Conservation (phyloP, 1,284 basidiomycete genomes). For the Leccinum subrobustum region DNA sequence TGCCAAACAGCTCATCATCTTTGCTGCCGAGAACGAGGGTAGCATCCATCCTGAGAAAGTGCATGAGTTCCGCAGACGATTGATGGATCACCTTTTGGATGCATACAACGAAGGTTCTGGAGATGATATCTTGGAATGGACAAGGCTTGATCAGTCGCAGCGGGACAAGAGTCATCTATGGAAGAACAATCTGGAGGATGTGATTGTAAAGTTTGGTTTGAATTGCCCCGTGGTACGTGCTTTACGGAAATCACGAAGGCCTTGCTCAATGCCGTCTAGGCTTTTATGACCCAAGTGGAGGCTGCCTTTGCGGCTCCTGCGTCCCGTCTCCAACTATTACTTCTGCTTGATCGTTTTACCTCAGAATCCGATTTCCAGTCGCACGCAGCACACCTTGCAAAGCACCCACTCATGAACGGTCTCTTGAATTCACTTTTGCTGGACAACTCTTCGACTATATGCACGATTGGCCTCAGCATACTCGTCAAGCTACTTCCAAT, state of each 20-base stretch:
- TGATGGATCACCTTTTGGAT: constrained; percentile 72
- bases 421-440: constrained; percentile 63
- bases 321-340: constrained; percentile 65
- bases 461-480: constrained; percentile 58
- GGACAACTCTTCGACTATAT: constrained; percentile 70
- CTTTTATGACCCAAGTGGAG: constrained; percentile 63
- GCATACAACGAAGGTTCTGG: constrained; percentile 71
- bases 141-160: constrained; percentile 58
- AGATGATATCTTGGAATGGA: constrained; percentile 72
- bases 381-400: constrained; percentile 51
- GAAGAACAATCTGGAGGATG: constrained; percentile 75
- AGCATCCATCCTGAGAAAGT: constrained; percentile 49
- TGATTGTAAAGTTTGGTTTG: constrained; percentile 62
- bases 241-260: constrained; percentile 13
- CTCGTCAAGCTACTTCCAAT: constrained; percentile 72
- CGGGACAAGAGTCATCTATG: constrained; percentile 59
- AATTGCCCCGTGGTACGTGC: constrained; percentile 58
- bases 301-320: constrained; percentile 56
- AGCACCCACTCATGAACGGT: constrained; percentile 60
- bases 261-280: constrained; percentile 40
- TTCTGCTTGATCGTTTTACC: constrained; percentile 59
- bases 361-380: constrained; percentile 52
- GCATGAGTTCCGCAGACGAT: constrained; percentile 58
- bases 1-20: constrained; percentile 71
- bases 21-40: constrained; percentile 53